Evolutionary conservation across 2,329 filamentous ascomycete genomes (phyloP).

Genomic region (Monilinia vaccinii-corymbosi): DNA sequence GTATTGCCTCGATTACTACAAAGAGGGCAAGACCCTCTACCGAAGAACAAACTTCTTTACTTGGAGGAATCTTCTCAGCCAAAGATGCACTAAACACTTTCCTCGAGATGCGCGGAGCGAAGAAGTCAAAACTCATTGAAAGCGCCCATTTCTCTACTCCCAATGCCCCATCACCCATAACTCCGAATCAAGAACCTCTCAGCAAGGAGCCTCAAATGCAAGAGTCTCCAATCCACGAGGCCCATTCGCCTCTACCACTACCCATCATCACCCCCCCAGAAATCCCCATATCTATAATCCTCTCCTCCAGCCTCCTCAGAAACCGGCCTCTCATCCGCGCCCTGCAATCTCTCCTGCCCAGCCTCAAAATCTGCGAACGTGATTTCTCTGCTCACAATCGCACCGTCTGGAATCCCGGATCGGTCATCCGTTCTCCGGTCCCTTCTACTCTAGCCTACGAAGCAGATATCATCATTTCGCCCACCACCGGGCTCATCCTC

Average conservation of each 20-base stretch:
- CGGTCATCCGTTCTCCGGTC: conserved; percentile 30
- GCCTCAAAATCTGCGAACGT: conserved; percentile 48
- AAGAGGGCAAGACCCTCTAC: conserved; percentile 20
- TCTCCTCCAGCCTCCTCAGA: conserved; percentile 39
- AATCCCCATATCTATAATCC: conserved; percentile 36
- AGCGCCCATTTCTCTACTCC: conserved; percentile 24
- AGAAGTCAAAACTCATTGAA: conserved; percentile 24
- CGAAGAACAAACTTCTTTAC: background rate
- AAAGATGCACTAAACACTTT: conserved; percentile 39
- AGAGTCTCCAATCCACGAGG: conserved; percentile 10
- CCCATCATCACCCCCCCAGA: conserved; percentile 15
- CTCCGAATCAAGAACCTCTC: background rate
- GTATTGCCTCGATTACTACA: background rate
- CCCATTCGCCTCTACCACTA: conserved; percentile 12
- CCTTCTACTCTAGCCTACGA: conserved; percentile 41
- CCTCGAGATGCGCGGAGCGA: conserved; percentile 38
- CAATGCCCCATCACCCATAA: background rate
- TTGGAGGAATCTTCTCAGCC: conserved; percentile 32
- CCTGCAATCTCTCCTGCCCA: conserved; percentile 41
- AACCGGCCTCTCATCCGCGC: conserved; percentile 40
- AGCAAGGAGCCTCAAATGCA: background rate
- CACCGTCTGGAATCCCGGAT: conserved; percentile 29
- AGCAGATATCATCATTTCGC: conserved; percentile 66
- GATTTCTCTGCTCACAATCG: conserved; percentile 41
- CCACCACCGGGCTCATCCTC: conserved; percentile 57